A percentile compares a stretch with the other conserved stretches of the same genome.
phyloP scores from a whole-genome alignment of 768 basidiomycete species.

The Boletus reticuloceps region DNA sequence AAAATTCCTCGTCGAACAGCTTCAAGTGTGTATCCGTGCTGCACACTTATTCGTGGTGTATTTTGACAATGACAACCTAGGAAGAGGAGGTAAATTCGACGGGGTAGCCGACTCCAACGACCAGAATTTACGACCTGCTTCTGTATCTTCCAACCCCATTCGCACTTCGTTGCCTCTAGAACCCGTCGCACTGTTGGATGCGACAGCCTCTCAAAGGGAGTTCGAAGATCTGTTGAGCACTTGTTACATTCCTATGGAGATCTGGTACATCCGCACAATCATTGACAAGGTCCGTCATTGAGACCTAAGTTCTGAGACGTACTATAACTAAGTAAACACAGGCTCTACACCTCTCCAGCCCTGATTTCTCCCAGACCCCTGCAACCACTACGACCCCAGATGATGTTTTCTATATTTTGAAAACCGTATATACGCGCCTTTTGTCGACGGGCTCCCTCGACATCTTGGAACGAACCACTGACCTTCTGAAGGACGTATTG shows the following conservation, averaged over 20 bases:
- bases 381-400: conserved; percentile 79
- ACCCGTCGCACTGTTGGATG: conserved; percentile 35
- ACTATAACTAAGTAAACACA: conserved; percentile 29
- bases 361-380: conserved; percentile 63
- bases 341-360: conserved; percentile 85
- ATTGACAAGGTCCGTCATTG: conserved; percentile 73
- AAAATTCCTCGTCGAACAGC: conserved; percentile 76
- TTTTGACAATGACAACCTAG: conserved; percentile 9
- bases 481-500: conserved; percentile 67
- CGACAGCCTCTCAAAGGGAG: conserved; percentile 51
- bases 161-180: background rate
- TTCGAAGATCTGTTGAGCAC: conserved; percentile 66
- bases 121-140: background rate
- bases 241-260: conserved; percentile 87
- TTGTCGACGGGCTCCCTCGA: conserved; percentile 71
- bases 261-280: conserved; percentile 85
- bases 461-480: conserved; percentile 56
- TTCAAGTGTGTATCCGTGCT: conserved; percentile 46
- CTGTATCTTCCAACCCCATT: background rate
- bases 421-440: conserved; percentile 74
- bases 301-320: background rate
- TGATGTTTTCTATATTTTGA: conserved; percentile 95
- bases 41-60: background rate
- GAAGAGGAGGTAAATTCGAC: conserved; percentile 15
- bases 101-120: background rate